Base-by-base conservation (phyloP, 2,329 filamentous ascomycete species). In the Mariannaea elegans region DNA sequence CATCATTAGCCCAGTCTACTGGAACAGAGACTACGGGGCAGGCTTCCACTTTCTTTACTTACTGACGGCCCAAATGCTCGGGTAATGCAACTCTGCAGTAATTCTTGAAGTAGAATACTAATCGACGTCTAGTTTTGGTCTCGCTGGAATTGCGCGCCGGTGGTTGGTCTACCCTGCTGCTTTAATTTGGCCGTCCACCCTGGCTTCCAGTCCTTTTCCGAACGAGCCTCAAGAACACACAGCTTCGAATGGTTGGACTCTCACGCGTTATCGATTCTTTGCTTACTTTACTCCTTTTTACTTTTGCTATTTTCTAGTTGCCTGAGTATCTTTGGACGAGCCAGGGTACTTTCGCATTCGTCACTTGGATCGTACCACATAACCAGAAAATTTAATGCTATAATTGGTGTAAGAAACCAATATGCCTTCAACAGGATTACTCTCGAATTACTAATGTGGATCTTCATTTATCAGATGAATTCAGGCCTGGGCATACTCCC, bases 281-380 rank as follows among this genome's bases (percentile, higher is more conserved):
- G 23, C 21, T 4, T 59, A 59, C 44, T 59, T 59, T 4, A 49
- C 44, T n/a, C 3, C 10, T 54, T 14, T 9, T 59, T 8, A 49
- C 56, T 0, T 59, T 59, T 18, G 56, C 49, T 23, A 27, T 59
- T n/a, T 59, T 59, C 44, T 59, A 49, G 56, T 59, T 59, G 18
- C 56, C 56, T 4, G 56, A 59, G 12, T 59, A 59, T 23, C 49
- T 59, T 19, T 59, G 56, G 56, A 59, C 56, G 10, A 59, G 56
- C 12, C 16, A 53, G 12, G 46, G 56, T 21, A 59, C 56, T 2
- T 59, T 59, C 39, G 56, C 56, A 2, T 59, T 59, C n/a, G 13
- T 49, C 2, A 59, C 56, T 2, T 59, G 56, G 56, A 59, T 59
- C 42, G 56, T n/a, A 7, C 56, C 56, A 12, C 56, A 59, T 19